Percentiles rank a stretch among this genome's conserved stretches.
Evolutionary conservation across 768 basidiomycete species (phyloP).

Genomic region (Antrodiella citrinella): DNA sequence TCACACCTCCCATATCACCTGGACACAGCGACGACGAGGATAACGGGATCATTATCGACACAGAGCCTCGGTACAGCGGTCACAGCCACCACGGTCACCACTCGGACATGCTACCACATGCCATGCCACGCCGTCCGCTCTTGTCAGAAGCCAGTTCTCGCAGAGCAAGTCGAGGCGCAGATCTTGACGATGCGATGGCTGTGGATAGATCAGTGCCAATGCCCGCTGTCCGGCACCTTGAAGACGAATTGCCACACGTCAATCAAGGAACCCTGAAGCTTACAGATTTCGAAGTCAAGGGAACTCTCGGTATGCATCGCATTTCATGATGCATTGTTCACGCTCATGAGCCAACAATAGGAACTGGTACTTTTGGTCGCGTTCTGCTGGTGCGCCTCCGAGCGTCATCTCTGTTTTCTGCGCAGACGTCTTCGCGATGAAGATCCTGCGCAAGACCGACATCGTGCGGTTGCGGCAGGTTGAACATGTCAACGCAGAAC

Average conservation of each 20-base stretch:
- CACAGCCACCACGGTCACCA: slow-evolving; percentile 19
- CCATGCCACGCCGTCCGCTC: not conserved
- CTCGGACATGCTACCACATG: not conserved
- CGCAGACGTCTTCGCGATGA: slow-evolving; percentile 75
- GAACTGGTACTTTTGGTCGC: slow-evolving; percentile 93
- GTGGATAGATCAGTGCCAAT: slow-evolving; percentile 14
- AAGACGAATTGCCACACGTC: slow-evolving; percentile 64
- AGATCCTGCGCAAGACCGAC: slow-evolving; percentile 80
- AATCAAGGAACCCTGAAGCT: slow-evolving; percentile 48
- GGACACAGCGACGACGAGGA: slow-evolving; percentile 35
- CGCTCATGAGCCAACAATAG: slow-evolving; percentile 29
- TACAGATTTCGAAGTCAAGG: slow-evolving; percentile 76
- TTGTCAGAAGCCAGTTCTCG: slow-evolving; percentile 5
- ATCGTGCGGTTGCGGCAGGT: slow-evolving; percentile 89
- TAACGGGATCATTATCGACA: slow-evolving; percentile 30
- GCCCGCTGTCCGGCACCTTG: slow-evolving; percentile 51
- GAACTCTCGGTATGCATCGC: slow-evolving; percentile 53
- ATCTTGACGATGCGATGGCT: slow-evolving; percentile 17
- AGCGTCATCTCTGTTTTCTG: slow-evolving; percentile 26
- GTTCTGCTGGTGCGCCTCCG: slow-evolving; percentile 84
- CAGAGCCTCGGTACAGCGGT: slow-evolving; percentile 29
- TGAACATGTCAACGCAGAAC: slow-evolving; percentile 96
- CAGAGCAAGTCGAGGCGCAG: slow-evolving; percentile 3
- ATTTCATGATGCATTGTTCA: not conserved
- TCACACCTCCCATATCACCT: slow-evolving; percentile 67